Evolutionary conservation across 805 yeast species (phyloP), one percentile per base, ranked within the genome.

Genomic region (Metschnikowia kofuensis): DNA sequence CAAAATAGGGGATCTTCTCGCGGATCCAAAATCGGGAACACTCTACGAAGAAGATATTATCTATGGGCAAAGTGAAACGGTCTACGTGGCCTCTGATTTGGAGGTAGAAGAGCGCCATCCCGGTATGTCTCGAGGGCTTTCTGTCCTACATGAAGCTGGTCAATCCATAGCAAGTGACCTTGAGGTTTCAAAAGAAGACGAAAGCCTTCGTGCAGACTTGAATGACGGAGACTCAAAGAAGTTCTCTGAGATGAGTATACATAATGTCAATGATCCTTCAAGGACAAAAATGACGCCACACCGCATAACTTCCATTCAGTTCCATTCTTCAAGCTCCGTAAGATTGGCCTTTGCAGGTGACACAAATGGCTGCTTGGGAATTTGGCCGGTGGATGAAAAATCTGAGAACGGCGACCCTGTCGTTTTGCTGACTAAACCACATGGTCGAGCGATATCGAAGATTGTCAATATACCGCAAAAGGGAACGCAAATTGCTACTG

Each of bases 271-370:
- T 29, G 48, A 45, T 29, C 44, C 44, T 7, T 29, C 40, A 4
- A 28, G 12, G 26, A 21, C 34, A 52, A 85, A 84, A 58, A 67
- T 92, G 4, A 79, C 87, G 0, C 77, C 79, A 35, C 86, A 84
- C 45, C 74, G 99, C 50, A 83, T 92, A 63, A 82, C 91, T 0
- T 72, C 87, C 2, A 76, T 90, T 37, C 71, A 75, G 36, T 85
- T 89, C 63, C 98, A 92, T 65, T 97, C 97, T 0, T 67, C 87
- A 0, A 63, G 62, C 0, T 77, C 75, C 0, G 82, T 82, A 51
- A 76, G 85, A 54, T 59, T 92, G 5, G 74, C 90, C 1, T 63
- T 88, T 31, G 97, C 90, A 1, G 98, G 97, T 40, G 99, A 94
- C 66, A 88, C 89, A 11, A 68, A 70, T n/a, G 99, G 99, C 6